phyloP scores from a whole-genome alignment of 441 rosid genomes.

The Biscutella auriculata region DNA sequence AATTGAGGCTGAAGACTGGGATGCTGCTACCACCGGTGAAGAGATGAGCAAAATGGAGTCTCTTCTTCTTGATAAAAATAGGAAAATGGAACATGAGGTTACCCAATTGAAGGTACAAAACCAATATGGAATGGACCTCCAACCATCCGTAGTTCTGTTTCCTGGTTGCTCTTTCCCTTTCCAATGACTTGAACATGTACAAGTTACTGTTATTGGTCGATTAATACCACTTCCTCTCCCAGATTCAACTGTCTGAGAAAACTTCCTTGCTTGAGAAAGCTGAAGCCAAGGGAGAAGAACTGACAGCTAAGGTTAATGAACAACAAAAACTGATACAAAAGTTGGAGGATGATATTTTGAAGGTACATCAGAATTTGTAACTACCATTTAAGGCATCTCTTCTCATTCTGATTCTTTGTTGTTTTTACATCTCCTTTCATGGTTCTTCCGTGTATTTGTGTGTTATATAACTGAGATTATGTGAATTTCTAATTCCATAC shows the following conservation, averaged over 20 bases:
- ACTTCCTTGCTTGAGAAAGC: slow-evolving; percentile 62
- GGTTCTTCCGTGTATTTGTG: too few relatives aligned
- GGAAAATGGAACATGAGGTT: slow-evolving; percentile 94
- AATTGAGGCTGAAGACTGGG: slow-evolving; percentile 99
- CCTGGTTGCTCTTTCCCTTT: background rate
- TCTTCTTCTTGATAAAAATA: slow-evolving; percentile 96
- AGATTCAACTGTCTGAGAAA: slow-evolving; percentile 90
- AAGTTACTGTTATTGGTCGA: background rate
- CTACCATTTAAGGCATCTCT: background rate
- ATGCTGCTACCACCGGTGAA: slow-evolving; percentile 80
- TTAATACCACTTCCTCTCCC: slow-evolving; percentile 14
- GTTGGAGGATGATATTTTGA: slow-evolving; percentile 93
- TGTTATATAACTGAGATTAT: too few relatives aligned
- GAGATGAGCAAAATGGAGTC: slow-evolving; percentile 99
- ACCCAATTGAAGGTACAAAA: slow-evolving; percentile 73
- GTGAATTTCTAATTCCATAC: too few relatives aligned
- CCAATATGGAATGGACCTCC: background rate
- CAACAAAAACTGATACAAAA: slow-evolving; percentile 85
- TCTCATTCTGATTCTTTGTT: too few relatives aligned
- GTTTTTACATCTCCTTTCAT: too few relatives aligned
- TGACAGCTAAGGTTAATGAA: slow-evolving; percentile 59
- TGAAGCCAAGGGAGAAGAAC: slow-evolving; percentile 66
- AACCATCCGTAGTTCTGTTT: background rate
- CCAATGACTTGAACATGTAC: background rate
- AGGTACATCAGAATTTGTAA: slow-evolving; percentile 39